A percentile compares a stretch with the other conserved stretches of the same genome.
phyloP scores from a whole-genome alignment of 257 asterid genomes.

The Paulownia fortunei region DNA sequence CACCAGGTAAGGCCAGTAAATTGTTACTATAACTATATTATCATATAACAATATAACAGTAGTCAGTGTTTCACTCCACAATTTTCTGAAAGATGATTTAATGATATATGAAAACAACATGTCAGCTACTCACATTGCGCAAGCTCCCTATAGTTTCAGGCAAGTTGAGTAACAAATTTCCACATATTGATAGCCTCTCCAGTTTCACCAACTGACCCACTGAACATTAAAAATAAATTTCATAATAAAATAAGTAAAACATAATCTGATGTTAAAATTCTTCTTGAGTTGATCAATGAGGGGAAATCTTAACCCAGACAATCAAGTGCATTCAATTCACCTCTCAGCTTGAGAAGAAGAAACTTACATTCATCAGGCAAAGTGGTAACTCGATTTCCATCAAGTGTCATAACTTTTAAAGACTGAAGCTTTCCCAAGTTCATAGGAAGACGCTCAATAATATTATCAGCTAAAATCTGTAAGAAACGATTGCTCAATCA shows the following conservation, averaged over 20 bases:
- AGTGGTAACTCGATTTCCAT: constrained; percentile 72
- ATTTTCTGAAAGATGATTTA: no score
- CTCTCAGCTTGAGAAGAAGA: constrained; percentile 29
- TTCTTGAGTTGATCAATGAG: constrained; percentile 13
- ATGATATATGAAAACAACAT: background rate
- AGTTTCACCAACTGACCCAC: constrained; percentile 98
- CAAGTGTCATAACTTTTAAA: constrained; percentile 82
- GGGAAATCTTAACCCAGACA: constrained; percentile 14
- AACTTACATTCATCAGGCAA: constrained; percentile 93
- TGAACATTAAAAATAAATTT: constrained; percentile 40
- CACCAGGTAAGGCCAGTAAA: background rate
- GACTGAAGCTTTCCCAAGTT: constrained; percentile 91
- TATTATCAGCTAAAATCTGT: constrained; percentile 87
- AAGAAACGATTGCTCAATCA: constrained; percentile 18
- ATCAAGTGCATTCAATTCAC: constrained; percentile 18
- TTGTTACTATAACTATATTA: background rate
- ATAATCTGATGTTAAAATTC: constrained; percentile 30
- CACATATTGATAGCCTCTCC: constrained; percentile 83
- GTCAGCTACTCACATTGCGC: constrained; percentile 79
- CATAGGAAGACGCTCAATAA: constrained; percentile 79
- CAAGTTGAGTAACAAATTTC: constrained; percentile 62
- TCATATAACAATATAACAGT: background rate
- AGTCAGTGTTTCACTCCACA: no score
- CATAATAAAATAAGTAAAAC: background rate
- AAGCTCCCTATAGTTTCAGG: constrained; percentile 99